phyloP scores from a whole-genome alignment of 768 basidiomycete species.

The Terana coerulea region DNA sequence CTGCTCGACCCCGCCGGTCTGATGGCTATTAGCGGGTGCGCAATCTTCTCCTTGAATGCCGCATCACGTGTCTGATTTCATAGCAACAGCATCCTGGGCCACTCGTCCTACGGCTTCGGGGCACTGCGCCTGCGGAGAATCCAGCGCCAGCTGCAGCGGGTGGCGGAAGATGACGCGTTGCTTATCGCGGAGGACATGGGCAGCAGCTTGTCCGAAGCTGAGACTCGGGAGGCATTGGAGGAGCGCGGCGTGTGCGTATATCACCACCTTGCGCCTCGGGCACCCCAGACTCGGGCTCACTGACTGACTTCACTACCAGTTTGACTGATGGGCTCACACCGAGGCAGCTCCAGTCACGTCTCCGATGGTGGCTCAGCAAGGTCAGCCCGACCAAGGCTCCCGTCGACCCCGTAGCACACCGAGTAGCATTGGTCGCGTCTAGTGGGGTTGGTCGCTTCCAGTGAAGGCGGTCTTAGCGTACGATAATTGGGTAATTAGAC shows the following conservation, averaged over 20 bases:
- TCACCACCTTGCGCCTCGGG: too few species aligned
- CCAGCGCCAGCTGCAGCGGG: conserved; percentile 30
- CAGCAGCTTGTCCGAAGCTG: conserved; percentile 43
- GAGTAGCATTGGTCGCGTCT: conserved; percentile 46
- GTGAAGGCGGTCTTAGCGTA: conserved; percentile 1
- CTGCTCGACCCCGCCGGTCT: conserved; percentile 25
- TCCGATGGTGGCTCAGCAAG: conserved; percentile 64
- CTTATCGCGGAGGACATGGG: conserved; percentile 47
- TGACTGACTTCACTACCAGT: conserved; percentile 20
- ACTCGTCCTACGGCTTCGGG: conserved; percentile 25
- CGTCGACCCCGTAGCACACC: conserved; percentile 40
- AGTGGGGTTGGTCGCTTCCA: conserved; percentile 26
- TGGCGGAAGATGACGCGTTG: conserved; percentile 63
- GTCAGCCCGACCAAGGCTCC: conserved; percentile 33
- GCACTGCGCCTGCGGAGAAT: conserved; percentile 30
- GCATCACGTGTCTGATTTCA: conserved; percentile 3
- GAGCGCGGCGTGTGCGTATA: conserved; percentile 77
- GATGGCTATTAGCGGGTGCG: conserved; percentile 57
- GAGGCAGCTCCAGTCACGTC: conserved; percentile 44
- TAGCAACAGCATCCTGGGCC: conserved; percentile 7
- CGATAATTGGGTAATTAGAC: conserved; percentile 12
- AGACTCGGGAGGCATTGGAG: conserved; percentile 61
- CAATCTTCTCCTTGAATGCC: neutral
- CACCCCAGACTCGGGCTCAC: neutral
- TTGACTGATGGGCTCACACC: conserved; percentile 36